These are phyloP conservation scores for Leishmania gerbilli DNA, from an alignment of 208 protist species.

Conservation along the genomic window DNA sequence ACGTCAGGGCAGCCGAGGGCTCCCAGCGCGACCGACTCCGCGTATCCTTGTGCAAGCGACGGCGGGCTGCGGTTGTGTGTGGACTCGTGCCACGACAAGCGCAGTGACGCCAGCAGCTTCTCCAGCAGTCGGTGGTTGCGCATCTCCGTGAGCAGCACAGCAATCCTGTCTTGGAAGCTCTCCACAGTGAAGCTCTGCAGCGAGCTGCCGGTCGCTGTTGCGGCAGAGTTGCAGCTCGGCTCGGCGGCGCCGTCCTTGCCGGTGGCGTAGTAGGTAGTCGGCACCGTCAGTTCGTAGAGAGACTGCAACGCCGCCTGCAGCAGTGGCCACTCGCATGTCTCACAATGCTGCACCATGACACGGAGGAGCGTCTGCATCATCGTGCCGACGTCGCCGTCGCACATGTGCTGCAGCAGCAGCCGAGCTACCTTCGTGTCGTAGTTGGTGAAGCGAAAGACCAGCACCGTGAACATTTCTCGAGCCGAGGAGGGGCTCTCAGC, in stretches of 20 bases:
- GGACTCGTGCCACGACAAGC: constrained; percentile 35
- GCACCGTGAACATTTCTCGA: constrained; percentile 73
- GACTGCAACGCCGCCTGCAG: constrained; percentile 73
- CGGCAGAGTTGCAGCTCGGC: neutral
- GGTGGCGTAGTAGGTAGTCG: constrained; percentile 73
- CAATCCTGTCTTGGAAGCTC: constrained; percentile 48
- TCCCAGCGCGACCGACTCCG: constrained; percentile 37
- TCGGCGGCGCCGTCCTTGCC: constrained; percentile 17
- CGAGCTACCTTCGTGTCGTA: constrained; percentile 61
- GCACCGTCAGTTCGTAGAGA: constrained; percentile 81
- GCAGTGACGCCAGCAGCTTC: constrained; percentile 57
- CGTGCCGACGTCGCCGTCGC: constrained; percentile 43
- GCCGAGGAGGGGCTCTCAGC: constrained; percentile 35
- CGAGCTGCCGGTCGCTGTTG: constrained; percentile 42
- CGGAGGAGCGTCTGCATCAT: constrained; percentile 44
- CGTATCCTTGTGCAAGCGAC: constrained; percentile 29
- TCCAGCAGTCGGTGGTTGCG: constrained; percentile 48
- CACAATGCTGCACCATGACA: constrained; percentile 43
- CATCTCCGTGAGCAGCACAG: constrained; percentile 37
- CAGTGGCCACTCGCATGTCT: constrained; percentile 75
- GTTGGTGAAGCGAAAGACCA: constrained; percentile 81
- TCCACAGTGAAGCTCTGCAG: constrained; percentile 72
- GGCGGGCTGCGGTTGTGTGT: constrained; percentile 36
- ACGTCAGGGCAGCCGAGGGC: constrained; percentile 35
- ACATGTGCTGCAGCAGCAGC: constrained; percentile 77